These are phyloP conservation scores for Acer campestre DNA, from an alignment of 345 rosid species.

Conservation along the genomic window DNA sequence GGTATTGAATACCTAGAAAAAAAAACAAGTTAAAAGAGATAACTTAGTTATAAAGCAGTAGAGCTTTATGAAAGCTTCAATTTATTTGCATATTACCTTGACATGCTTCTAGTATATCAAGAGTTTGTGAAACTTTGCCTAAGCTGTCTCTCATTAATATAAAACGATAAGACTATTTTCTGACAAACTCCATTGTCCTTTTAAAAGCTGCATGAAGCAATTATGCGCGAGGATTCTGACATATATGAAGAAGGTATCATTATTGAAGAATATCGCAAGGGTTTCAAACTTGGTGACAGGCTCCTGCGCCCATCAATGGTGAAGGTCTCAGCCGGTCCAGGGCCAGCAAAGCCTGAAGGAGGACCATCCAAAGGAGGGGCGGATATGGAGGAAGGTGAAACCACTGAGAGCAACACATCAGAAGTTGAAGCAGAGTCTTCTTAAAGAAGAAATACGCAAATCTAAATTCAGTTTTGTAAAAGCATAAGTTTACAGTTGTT, in stretches of 20 bases:
- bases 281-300: slow-evolving; percentile 82
- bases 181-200: slow-evolving; percentile 21
- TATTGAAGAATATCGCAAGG: slow-evolving; percentile 84
- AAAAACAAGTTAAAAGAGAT: slow-evolving; percentile 1
- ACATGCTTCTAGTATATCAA: neutral
- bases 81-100: neutral
- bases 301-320: slow-evolving; percentile 96
- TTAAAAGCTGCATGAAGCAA: slow-evolving; percentile 89
- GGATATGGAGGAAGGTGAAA: slow-evolving; percentile 18
- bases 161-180: neutral
- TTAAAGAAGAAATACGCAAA: slow-evolving; percentile 21
- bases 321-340: slow-evolving; percentile 98
- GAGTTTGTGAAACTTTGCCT: neutral
- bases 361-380: slow-evolving; percentile 40
- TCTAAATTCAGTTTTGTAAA: slow-evolving; percentile 44
- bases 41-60: neutral
- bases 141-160: neutral
- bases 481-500: slow-evolving; percentile 15
- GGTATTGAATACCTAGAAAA: neutral
- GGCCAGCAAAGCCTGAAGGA: slow-evolving; percentile 62
- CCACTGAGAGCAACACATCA: slow-evolving; percentile 17
- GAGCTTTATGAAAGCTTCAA: neutral
- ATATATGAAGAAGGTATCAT: slow-evolving; percentile 82
- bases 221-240: slow-evolving; percentile 82
- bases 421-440: slow-evolving; percentile 45